A percentile compares a stretch with the other conserved stretches of the same genome.
These are phyloP conservation scores for Chaetomidium leptoderma DNA, from an alignment of 495 filamentous ascomycete species.

Conservation along the genomic window DNA sequence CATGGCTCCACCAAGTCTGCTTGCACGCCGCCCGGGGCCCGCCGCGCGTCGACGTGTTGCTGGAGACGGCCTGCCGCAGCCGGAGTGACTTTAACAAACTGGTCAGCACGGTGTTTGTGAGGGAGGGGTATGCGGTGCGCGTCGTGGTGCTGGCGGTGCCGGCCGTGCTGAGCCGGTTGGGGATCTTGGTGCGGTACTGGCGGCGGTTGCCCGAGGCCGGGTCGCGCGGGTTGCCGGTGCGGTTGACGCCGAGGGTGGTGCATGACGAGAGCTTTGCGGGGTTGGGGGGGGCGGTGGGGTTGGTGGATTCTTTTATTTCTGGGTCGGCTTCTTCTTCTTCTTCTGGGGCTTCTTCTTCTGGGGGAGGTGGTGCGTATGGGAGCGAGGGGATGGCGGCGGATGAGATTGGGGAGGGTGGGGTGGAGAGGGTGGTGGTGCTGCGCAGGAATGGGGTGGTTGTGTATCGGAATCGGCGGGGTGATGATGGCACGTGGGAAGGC, in stretches of 20 bases:
- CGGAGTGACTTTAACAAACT: slow-evolving; percentile 31
- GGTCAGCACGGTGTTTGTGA: slow-evolving; percentile 20
- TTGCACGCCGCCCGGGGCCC: slow-evolving; percentile 10
- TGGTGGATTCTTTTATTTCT: too few species aligned
- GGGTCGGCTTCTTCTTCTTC: background rate
- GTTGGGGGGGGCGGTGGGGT: slow-evolving; percentile 27
- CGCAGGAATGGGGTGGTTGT: slow-evolving; percentile 23
- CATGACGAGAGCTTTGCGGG: slow-evolving; percentile 39
- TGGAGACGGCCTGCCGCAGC: slow-evolving; percentile 36
- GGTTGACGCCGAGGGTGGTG: slow-evolving; percentile 36
- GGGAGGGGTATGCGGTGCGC: slow-evolving; percentile 11
- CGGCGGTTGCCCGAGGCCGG: slow-evolving; percentile 26
- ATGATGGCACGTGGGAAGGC: slow-evolving; percentile 5
- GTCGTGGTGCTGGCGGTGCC: slow-evolving; percentile 37
- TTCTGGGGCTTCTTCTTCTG: background rate
- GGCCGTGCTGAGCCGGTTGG: slow-evolving; percentile 31
- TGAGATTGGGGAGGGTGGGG: background rate
- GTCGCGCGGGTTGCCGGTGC: slow-evolving; percentile 22
- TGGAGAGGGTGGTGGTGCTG: slow-evolving; percentile 24
- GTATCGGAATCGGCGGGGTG: slow-evolving; percentile 22
- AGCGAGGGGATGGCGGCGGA: slow-evolving; percentile 13
- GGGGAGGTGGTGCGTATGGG: slow-evolving; percentile 5
- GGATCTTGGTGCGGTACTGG: slow-evolving; percentile 32
- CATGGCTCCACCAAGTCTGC: slow-evolving; percentile 36
- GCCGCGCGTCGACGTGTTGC: slow-evolving; percentile 21